Percentiles rank a stretch among this genome's conserved stretches.
Conservation (phyloP, 352 stramenopile genomes). For the Thraustochytrium striatum region DNA sequence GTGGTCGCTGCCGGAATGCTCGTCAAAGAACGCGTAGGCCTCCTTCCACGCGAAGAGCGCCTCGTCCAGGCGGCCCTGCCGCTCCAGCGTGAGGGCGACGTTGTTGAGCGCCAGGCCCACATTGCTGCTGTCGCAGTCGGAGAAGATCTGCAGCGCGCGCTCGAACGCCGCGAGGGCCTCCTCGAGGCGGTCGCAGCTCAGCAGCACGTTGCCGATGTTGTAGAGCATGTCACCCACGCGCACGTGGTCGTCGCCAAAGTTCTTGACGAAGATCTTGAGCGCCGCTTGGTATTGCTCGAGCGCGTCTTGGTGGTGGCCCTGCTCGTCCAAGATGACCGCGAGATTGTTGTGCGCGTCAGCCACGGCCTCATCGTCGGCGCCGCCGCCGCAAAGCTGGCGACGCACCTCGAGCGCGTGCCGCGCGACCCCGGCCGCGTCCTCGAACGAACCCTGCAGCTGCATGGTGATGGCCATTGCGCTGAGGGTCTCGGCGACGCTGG, state of each 20-base stretch:
- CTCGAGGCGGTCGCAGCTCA: not conserved
- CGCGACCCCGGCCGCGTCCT: not conserved
- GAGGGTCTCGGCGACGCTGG: not conserved
- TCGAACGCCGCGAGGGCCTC: slow-evolving; percentile 3
- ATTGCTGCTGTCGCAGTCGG: not conserved
- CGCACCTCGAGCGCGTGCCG: not conserved
- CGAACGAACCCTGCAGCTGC: not conserved
- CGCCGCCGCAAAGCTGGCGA: too few species aligned
- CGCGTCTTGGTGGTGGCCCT: not conserved
- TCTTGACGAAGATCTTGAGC: not conserved
- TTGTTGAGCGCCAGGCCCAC: not conserved
- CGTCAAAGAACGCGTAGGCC: not conserved
- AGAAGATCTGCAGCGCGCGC: slow-evolving; percentile 7
- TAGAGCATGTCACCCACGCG: slow-evolving; percentile 8
- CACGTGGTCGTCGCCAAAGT: not conserved
- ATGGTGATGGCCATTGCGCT: too few species aligned
- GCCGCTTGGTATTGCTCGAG: not conserved
- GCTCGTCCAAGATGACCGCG: slow-evolving; percentile 12
- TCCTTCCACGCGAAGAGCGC: slow-evolving; percentile 9
- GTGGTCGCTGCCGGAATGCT: not conserved
- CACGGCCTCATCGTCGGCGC: not conserved
- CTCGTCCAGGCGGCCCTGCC: slow-evolving; percentile 25
- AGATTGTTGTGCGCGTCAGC: slow-evolving; percentile 11
- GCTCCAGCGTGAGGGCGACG: not conserved
- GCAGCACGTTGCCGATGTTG: not conserved